phyloP scores from a whole-genome alignment of 805 yeast species.

The Ogataea haglerorum region DNA sequence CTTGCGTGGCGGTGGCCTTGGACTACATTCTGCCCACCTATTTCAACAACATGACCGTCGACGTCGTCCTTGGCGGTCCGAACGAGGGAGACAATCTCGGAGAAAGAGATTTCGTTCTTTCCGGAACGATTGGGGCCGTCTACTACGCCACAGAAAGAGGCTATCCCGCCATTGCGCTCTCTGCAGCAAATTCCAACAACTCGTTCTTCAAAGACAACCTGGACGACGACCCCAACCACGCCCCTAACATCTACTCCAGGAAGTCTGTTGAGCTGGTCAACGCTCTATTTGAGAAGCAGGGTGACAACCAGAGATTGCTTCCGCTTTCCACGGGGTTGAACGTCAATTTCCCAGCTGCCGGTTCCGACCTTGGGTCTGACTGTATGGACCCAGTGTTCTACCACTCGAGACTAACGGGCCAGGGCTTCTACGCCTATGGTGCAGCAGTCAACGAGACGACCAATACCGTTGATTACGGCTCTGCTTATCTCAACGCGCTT shows the following conservation, averaged over 20 bases:
- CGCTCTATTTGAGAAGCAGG: conserved; percentile 38
- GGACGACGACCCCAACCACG: conserved; percentile 38
- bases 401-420: conserved; percentile 46
- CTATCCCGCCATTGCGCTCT: conserved; percentile 48
- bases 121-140: conserved; percentile 54
- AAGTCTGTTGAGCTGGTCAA: conserved; percentile 39
- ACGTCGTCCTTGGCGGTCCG: conserved; percentile 50
- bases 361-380: conserved; percentile 33
- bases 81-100: conserved; percentile 50
- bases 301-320: conserved; percentile 37
- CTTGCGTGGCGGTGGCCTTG: conserved; percentile 47
- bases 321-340: conserved; percentile 46
- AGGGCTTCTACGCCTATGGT: conserved; percentile 30
- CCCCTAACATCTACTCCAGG: conserved; percentile 44
- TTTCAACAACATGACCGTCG: conserved; percentile 43
- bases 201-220: conserved; percentile 47
- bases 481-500: conserved; percentile 19
- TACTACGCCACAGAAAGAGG: conserved; percentile 47
- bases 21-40: conserved; percentile 45
- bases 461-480: conserved; percentile 24
- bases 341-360: conserved; percentile 49
- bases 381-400: conserved; percentile 44
- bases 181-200: conserved; percentile 50
- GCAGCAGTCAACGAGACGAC: conserved; percentile 40
- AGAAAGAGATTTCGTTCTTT: conserved; percentile 39